These are phyloP conservation scores for Penicillium sp. DNA, from an alignment of 2,329 filamentous ascomycete species.

Conservation along the genomic window DNA sequence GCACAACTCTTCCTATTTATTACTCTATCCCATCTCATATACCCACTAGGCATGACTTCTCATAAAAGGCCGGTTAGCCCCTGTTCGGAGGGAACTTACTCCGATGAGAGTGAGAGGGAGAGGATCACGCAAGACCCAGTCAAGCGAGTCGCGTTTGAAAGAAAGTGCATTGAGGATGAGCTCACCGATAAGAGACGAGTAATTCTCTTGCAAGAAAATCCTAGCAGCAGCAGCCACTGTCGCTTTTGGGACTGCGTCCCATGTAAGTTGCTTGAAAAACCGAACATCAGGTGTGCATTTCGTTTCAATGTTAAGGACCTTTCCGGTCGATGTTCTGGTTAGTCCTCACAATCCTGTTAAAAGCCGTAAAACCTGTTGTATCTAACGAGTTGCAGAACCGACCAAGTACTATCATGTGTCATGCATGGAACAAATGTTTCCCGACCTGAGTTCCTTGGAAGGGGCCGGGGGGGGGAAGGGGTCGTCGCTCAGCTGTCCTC, in stretches of 20 bases:
- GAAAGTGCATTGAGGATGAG: conserved; percentile 7
- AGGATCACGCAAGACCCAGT: conserved; percentile 4
- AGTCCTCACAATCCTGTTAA: no score
- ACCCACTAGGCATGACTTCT: conserved; percentile 5
- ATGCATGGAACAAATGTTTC: conserved; percentile 2
- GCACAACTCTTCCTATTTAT: neutral
- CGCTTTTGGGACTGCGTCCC: neutral
- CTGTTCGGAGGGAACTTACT: neutral
- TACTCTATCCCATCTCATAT: neutral
- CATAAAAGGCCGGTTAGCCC: conserved; percentile 5
- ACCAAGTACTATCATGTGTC: conserved; percentile 3
- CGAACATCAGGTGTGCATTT: conserved; percentile 3
- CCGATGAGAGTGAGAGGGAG: conserved; percentile 2
- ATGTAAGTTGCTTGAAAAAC: neutral
- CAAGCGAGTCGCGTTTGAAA: conserved; percentile 10
- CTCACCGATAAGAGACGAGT: conserved; percentile 3
- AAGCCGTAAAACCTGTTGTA: no score
- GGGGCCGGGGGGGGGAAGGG: neutral
- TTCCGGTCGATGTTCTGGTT: neutral
- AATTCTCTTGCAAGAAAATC: conserved; percentile 11
- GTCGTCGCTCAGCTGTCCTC: neutral
- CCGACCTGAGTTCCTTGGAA: neutral
- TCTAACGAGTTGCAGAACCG: neutral
- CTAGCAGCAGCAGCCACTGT: conserved; percentile 8
- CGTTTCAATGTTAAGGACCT: neutral